These are phyloP conservation scores for Phlyctochytrium bullatum DNA, from an alignment of 192 early-diverging fungal species.

Conservation along the genomic window DNA sequence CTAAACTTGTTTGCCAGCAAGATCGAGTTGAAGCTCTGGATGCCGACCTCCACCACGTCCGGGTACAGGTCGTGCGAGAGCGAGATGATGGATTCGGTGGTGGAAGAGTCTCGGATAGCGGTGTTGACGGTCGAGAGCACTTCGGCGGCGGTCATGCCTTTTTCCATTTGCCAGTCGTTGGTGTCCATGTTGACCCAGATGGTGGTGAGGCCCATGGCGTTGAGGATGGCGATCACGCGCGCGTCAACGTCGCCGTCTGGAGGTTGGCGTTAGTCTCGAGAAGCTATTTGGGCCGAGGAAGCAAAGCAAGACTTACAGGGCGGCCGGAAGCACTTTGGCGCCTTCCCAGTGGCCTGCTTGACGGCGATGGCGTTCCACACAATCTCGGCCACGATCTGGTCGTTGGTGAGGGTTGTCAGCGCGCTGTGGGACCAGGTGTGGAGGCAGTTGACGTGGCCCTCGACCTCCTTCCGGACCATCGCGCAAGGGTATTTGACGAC, in stretches of 20 bases:
- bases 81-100: background rate
- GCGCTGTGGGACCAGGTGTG: conserved; percentile 60
- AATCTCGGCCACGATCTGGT: conserved; percentile 67
- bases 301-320: conserved; percentile 31
- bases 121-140: background rate
- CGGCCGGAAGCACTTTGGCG: conserved; percentile 48
- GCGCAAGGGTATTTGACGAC: conserved; percentile 44
- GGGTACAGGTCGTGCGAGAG: background rate
- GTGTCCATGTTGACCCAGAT: background rate
- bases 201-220: conserved; percentile 42
- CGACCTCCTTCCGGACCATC: conserved; percentile 39
- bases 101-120: background rate
- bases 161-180: background rate
- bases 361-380: conserved; percentile 55
- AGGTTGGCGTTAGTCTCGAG: conserved; percentile 35
- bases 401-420: conserved; percentile 60
- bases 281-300: conserved; percentile 28
- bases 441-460: conserved; percentile 45
- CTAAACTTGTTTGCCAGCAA: background rate
- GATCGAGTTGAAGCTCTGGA: background rate
- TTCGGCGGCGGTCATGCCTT: background rate
- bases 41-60: background rate
- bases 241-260: conserved; percentile 62
- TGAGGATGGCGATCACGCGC: conserved; percentile 58
- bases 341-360: conserved; percentile 27